Conservation (phyloP, 2,329 filamentous ascomycete genomes). For the Cladophialophora exuberans region DNA sequence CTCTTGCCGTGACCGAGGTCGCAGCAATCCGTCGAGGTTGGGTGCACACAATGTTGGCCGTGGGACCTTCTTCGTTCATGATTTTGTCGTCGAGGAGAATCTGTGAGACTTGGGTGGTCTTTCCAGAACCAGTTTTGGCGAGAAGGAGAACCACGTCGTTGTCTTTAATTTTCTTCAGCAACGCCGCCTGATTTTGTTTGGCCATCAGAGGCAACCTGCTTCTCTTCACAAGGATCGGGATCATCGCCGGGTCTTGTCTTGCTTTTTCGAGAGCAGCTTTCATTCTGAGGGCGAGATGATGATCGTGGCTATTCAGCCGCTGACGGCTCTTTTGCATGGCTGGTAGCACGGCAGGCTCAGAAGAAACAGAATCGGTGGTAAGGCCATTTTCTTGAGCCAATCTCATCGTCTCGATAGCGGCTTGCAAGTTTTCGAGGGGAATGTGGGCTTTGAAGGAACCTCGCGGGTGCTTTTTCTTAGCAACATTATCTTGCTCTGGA, state of each 20-base stretch:
- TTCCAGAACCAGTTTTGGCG: slow-evolving; percentile 94
- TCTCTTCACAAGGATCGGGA: slow-evolving; percentile 7
- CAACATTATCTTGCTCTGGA: background rate
- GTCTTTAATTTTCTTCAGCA: slow-evolving; percentile 69
- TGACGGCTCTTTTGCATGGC: background rate
- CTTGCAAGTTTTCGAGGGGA: slow-evolving; percentile 9
- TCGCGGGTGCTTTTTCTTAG: background rate
- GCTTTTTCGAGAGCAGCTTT: background rate
- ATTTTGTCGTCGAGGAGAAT: slow-evolving; percentile 91
- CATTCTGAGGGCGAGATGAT: slow-evolving; percentile 14
- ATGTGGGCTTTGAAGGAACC: slow-evolving; percentile 11
- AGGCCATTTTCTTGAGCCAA: slow-evolving; percentile 18
- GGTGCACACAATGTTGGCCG: slow-evolving; percentile 92
- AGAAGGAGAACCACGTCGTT: slow-evolving; percentile 90
- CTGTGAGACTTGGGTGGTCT: slow-evolving; percentile 95
- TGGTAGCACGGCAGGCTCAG: background rate
- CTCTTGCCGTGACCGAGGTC: slow-evolving; percentile 86
- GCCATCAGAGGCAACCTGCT: slow-evolving; percentile 21
- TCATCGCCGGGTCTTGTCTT: slow-evolving; percentile 1
- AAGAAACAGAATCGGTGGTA: slow-evolving; percentile 8
- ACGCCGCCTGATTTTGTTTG: slow-evolving; percentile 21
- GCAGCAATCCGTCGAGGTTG: slow-evolving; percentile 95
- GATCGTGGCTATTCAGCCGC: background rate
- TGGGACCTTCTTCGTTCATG: slow-evolving; percentile 64
- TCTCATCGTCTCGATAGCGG: slow-evolving; percentile 15